A percentile compares a stretch with the other conserved stretches of the same genome.
These are phyloP conservation scores for Corylus avellana DNA, from an alignment of 306 rosid species.

Conservation along the genomic window DNA sequence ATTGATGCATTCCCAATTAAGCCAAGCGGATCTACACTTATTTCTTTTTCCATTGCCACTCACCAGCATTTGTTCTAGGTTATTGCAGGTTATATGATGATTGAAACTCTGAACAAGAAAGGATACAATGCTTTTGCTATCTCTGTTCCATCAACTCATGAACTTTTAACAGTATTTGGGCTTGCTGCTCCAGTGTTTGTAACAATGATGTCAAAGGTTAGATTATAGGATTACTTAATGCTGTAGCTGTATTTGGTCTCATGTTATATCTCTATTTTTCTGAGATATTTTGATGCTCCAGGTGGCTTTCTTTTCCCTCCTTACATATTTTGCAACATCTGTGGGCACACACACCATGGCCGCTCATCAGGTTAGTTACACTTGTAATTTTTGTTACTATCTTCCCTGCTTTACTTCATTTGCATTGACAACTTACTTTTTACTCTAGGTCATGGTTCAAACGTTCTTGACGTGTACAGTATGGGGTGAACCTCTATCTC, in stretches of 20 bases:
- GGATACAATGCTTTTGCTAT: constrained; percentile 71
- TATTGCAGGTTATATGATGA: constrained; percentile 88
- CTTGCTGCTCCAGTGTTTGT: constrained; percentile 84
- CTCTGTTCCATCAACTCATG: constrained; percentile 68
- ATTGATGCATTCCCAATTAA: constrained; percentile 14
- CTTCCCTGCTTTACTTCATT: constrained; percentile 25
- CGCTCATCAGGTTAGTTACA: constrained; percentile 80
- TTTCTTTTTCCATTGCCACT: constrained; percentile 16
- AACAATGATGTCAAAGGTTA: constrained; percentile 84
- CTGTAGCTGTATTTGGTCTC: constrained; percentile 17
- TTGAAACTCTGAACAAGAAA: constrained; percentile 63
- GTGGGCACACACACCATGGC: constrained; percentile 90
- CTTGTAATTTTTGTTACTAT: constrained; percentile 12
- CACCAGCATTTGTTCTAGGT: constrained; percentile 44
- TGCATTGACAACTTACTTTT: constrained; percentile 28
- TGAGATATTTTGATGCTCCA: constrained; percentile 29
- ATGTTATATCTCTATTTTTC: neutral
- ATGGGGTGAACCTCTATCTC: constrained; percentile 98
- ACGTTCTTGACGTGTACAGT: constrained; percentile 73
- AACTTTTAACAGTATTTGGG: constrained; percentile 51
- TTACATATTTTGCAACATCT: constrained; percentile 77
- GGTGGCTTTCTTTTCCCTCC: constrained; percentile 89
- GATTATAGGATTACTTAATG: constrained; percentile 14
- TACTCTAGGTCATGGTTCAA: constrained; percentile 87
- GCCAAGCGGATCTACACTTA: constrained; percentile 7